Evolutionary conservation across 306 rosid species (phyloP).

Genomic region (Ormosia emarginata): DNA sequence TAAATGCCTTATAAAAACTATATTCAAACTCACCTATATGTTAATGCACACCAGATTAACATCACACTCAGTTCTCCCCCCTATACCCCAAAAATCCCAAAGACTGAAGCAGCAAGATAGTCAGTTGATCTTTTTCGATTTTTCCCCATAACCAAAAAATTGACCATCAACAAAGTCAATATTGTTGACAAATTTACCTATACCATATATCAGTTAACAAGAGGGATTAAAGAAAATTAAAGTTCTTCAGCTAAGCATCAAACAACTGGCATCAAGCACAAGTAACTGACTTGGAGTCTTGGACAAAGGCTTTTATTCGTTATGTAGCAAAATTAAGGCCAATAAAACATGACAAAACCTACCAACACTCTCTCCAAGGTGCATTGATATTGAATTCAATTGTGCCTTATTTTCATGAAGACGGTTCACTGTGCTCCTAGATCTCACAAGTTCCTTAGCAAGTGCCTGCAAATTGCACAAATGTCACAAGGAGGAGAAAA

Average conservation of each 20-base stretch:
- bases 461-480: constrained; percentile 66
- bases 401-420: constrained; percentile 93
- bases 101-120: not conserved
- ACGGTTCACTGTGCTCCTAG: constrained; percentile 87
- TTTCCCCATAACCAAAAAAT: not conserved
- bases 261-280: not conserved
- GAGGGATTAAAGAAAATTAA: not conserved
- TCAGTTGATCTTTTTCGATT: not conserved
- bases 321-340: not conserved
- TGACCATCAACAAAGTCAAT: constrained; percentile 1
- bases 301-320: not conserved
- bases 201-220: not conserved
- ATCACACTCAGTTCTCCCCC: not conserved
- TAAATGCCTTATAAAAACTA: not conserved
- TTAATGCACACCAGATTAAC: not conserved
- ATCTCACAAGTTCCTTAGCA: constrained; percentile 85
- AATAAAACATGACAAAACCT: constrained; percentile 28
- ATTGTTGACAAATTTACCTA: not conserved
- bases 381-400: constrained; percentile 96
- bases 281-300: not conserved
- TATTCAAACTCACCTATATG: not conserved
- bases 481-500: not conserved
- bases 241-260: constrained; percentile 4
- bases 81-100: not conserved
- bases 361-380: constrained; percentile 99